Base-by-base conservation (phyloP, 2,329 filamentous ascomycete genomes). In the Zymoseptoria pseudotritici region DNA sequence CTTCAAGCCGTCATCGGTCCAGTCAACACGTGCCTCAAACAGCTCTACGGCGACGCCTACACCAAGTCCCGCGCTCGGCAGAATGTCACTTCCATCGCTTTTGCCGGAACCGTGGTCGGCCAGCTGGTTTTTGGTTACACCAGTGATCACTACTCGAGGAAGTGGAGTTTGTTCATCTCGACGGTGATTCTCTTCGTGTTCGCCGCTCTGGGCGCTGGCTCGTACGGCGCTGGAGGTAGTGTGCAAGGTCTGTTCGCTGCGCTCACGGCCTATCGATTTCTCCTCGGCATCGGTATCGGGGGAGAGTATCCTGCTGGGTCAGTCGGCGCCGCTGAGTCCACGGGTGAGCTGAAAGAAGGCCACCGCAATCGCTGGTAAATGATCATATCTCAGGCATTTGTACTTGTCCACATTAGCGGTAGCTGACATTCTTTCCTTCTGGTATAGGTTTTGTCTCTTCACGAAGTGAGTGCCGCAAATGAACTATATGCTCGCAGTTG, bases 1-100 rank as follows among this genome's bases (percentile, higher is more conserved):
- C 84, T 96, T 71, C 95, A 96, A 76, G 91, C 90, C 70, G 88
- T 96, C 64, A 96, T 96, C 67, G 91, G 92, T 5, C 89, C 88
- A 2, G 91, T 96, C 60, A 89, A 87, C 68, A 95, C 91, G 1
- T 85, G 91, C 60, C 82, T 96, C 6, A 74, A 72, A 20, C 75
- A 73, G 0, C 81, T 95, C 67, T 96, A 96, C 70, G 82, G 82
- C 50, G 75, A 80, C 0, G 74, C 82, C n/a, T 97, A 91, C 75
- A 80, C 73, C n/a, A 76, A 78, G 2, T 93, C 89, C 0, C 78
- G 79, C 0, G 87, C 90, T 1, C 84, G 86, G 65, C 83, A 83
- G 68, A 91, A 94, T 68, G 87, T 96, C 58, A 81, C 86, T 22
- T 86, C 87, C 61, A 94, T 96, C 26, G 66, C 70, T 3, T 96